phyloP scores from a whole-genome alignment of 176 grass and related monocot genomes.

The Zoysia japonica region DNA sequence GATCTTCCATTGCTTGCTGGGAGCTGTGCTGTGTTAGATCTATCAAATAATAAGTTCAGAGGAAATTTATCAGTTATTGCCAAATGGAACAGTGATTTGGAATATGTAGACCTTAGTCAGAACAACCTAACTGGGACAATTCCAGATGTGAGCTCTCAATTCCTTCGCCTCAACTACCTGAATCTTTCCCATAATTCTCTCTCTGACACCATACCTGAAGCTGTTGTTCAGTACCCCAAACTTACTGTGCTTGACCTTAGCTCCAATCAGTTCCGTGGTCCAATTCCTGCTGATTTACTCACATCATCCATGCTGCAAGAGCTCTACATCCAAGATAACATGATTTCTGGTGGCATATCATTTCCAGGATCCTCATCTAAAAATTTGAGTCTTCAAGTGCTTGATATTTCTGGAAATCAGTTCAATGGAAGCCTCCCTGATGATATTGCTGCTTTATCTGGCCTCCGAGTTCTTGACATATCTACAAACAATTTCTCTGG shows the following conservation, averaged over 20 bases:
- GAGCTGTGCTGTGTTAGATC: slow-evolving; percentile 83
- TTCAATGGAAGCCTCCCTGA: slow-evolving; percentile 87
- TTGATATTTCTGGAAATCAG: slow-evolving; percentile 82
- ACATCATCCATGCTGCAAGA: slow-evolving; percentile 77
- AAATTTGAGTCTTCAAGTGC: slow-evolving; percentile 66
- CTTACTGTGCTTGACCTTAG: slow-evolving; percentile 86
- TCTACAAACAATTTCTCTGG: slow-evolving; percentile 91
- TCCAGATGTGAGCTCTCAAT: slow-evolving; percentile 79
- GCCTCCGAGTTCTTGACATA: slow-evolving; percentile 73
- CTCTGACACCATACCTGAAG: slow-evolving; percentile 57
- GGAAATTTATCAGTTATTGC: slow-evolving; percentile 84
- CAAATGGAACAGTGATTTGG: slow-evolving; percentile 84
- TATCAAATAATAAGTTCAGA: slow-evolving; percentile 90
- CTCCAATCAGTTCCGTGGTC: slow-evolving; percentile 72
- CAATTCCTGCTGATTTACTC: slow-evolving; percentile 62
- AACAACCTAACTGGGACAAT: slow-evolving; percentile 78
- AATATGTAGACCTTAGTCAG: slow-evolving; percentile 86
- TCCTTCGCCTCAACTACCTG: slow-evolving; percentile 83
- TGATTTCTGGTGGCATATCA: slow-evolving; percentile 58
- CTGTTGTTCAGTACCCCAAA: slow-evolving; percentile 78
- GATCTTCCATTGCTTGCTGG: slow-evolving; percentile 84
- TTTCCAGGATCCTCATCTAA: slow-evolving; percentile 59
- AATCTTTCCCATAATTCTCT: slow-evolving; percentile 88
- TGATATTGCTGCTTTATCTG: slow-evolving; percentile 63
- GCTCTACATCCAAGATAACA: slow-evolving; percentile 76